Conservation (phyloP, 2,329 filamentous ascomycete species). For the Ceratocystiopsis brevicomis region DNA sequence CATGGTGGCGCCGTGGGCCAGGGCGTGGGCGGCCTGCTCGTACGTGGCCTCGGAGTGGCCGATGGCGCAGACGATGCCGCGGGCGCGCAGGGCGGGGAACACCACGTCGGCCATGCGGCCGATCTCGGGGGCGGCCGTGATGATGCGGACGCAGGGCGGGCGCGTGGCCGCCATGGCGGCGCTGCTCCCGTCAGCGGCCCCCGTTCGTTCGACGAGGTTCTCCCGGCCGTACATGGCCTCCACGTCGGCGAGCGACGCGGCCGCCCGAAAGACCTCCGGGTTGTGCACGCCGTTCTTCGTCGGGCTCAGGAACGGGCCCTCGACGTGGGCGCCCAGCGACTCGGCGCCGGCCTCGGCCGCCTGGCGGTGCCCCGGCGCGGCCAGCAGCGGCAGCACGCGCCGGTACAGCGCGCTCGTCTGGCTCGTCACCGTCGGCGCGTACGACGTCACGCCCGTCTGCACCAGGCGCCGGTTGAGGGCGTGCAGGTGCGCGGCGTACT, state of each 20-base stretch:
- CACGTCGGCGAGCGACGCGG: slow-evolving; percentile 44
- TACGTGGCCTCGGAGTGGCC: slow-evolving; percentile 80
- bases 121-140: slow-evolving; percentile 71
- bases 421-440: slow-evolving; percentile 70
- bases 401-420: slow-evolving; percentile 68
- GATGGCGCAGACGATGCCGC: slow-evolving; percentile 58
- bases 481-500: slow-evolving; percentile 54
- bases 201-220: slow-evolving; percentile 35
- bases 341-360: slow-evolving; percentile 50
- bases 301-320: slow-evolving; percentile 73
- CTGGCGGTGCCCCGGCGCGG: slow-evolving; percentile 44
- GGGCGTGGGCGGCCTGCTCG: slow-evolving; percentile 54
- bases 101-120: slow-evolving; percentile 54
- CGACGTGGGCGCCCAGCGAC: slow-evolving; percentile 75
- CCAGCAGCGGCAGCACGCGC: slow-evolving; percentile 57
- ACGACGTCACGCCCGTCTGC: slow-evolving; percentile 69
- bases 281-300: slow-evolving; percentile 79
- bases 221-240: slow-evolving; percentile 51
- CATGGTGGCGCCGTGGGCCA: slow-evolving; percentile 64
- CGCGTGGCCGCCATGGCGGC: too few relatives aligned
- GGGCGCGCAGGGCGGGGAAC: slow-evolving; percentile 36
- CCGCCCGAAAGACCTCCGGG: slow-evolving; percentile 47
- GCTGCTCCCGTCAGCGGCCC: neutral
- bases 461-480: slow-evolving; percentile 54
- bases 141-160: slow-evolving; percentile 45